Evolutionary conservation across 1,139 yeast genomes (phyloP), one percentile per base, ranked within the genome.

Genomic region (Blastobotrys arbuscula): DNA sequence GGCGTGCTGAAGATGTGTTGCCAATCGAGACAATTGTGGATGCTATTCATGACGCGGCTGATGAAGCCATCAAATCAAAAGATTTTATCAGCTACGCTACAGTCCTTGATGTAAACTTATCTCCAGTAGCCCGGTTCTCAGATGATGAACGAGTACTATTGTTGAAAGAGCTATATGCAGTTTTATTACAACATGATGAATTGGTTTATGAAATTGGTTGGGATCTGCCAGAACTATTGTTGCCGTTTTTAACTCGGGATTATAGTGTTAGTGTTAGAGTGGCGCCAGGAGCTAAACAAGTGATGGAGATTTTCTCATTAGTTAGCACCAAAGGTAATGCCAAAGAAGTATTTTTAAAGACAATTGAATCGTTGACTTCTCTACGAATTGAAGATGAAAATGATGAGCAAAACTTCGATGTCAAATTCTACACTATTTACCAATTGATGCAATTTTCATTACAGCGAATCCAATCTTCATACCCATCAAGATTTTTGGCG

Each of bases 21-120:
- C 12, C 56, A 12, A 50, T 42, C 1, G 53, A 49, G 16, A 37
- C 31, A 40, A 44, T 53, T n/a, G 42, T 55, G 18, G 54, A 55
- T 26, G 49, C 54, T 28, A 56, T 60, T 42, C 44, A 41, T 15
- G 57, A 53, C 15, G 64, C 64, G 2, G 61, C 62, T 4, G 50
- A 45, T 24, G 60, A 58, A 35, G 63, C 64, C 16, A 49, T 47
- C 23, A 56, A 52, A 46, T 2, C 30, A 2, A 68, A 74, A 13
- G 95, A 86, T 64, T 85, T 70, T 61, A 66, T 86, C 36, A 76
- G 87, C n/a, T 86, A 81, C 59, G 77, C 85, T 26, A 84, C 95
- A 0, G 66, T 86, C 24, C 63, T 86, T 39, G 95, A 86, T 52
- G 69, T 82, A 43, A 74, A 81, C 58, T 63, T 84, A 50, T 71